These are phyloP conservation scores for Phialophora expanda DNA, from an alignment of 2,329 filamentous ascomycete species.

Conservation along the genomic window DNA sequence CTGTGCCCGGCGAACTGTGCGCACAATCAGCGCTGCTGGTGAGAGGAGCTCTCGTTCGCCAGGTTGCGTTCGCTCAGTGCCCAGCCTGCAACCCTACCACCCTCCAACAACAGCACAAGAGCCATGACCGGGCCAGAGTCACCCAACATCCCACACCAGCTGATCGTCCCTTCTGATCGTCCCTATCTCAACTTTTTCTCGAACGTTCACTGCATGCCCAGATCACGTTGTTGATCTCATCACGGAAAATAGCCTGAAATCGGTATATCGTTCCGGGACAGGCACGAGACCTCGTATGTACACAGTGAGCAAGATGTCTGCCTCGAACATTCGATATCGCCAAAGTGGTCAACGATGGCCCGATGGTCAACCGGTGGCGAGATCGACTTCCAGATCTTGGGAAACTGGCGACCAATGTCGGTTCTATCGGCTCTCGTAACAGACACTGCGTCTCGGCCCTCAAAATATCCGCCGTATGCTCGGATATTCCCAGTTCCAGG, in stretches of 20 bases:
- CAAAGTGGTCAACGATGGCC: background rate
- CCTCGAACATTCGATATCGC: background rate
- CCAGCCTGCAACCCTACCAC: background rate
- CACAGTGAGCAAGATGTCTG: background rate
- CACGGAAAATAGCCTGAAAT: constrained; percentile 20
- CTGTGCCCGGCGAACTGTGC: constrained; percentile 8
- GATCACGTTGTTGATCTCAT: constrained; percentile 18
- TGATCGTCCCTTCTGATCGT: constrained; percentile 23
- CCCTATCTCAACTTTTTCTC: constrained; percentile 13
- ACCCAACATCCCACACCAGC: constrained; percentile 15
- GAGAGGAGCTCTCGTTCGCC: background rate
- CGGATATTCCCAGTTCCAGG: background rate
- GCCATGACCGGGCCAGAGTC: background rate
- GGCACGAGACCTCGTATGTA: no score
- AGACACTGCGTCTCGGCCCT: background rate
- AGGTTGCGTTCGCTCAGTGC: background rate
- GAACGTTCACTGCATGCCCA: constrained; percentile 14
- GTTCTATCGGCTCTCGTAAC: background rate
- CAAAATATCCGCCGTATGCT: background rate
- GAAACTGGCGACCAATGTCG: background rate
- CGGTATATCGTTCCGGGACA: background rate
- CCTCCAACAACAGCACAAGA: background rate
- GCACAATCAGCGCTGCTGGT: background rate
- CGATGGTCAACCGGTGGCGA: background rate
- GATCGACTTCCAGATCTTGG: background rate